Percentiles rank a stretch among this genome's conserved stretches.
phyloP scores from a whole-genome alignment of 2,329 filamentous ascomycete species.

The Cladosporium sp. region DNA sequence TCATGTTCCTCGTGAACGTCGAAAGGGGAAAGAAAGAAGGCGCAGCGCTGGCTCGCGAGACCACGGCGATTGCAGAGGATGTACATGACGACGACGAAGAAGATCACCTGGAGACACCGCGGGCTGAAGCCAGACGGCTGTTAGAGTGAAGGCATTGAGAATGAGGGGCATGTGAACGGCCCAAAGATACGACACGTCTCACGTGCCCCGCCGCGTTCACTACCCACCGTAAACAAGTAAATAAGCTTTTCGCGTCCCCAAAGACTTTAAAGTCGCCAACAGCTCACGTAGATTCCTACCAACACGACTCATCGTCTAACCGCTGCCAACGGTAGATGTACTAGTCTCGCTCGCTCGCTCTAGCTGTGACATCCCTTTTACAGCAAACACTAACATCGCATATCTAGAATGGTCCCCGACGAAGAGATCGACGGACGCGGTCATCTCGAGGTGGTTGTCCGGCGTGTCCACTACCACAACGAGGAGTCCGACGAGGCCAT shows the following conservation, averaged over 20 bases:
- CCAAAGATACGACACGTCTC: background rate
- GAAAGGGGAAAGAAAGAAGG: conserved; percentile 51
- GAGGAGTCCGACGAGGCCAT: background rate
- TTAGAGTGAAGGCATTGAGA: background rate
- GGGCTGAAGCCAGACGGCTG: background rate
- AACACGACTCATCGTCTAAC: no score
- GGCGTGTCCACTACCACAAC: no score
- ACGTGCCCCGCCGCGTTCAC: background rate
- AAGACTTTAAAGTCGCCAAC: no score
- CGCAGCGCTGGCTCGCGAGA: conserved; percentile 31
- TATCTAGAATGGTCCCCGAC: background rate
- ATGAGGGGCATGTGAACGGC: background rate
- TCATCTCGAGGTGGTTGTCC: background rate
- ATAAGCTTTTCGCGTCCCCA: no score
- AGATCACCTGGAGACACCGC: background rate
- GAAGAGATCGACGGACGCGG: background rate
- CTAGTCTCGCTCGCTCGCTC: no score
- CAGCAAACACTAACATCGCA: background rate
- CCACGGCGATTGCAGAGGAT: conserved; percentile 10
- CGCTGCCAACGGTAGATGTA: no score
- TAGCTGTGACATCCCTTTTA: background rate
- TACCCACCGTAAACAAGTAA: no score
- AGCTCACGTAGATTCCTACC: no score
- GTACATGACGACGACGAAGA: background rate
- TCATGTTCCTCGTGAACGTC: conserved; percentile 82